Conservation (phyloP, 2,329 filamentous ascomycete species). For the Fusarium goolgardi region DNA sequence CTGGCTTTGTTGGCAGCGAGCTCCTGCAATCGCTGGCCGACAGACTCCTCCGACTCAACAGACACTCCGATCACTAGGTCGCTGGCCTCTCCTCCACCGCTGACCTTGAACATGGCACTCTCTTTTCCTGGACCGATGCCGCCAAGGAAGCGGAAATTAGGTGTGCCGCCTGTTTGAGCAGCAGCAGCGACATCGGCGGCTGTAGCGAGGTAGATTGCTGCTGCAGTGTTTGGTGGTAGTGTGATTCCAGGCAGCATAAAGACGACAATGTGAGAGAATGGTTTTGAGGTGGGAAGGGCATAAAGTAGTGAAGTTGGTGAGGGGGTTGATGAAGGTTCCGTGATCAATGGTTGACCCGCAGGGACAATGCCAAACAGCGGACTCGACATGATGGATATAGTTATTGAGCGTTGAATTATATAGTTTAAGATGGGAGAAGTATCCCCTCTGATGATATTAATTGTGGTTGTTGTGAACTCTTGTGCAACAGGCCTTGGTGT, state of each 20-base stretch:
- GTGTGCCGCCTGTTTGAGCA: slow-evolving; percentile 55
- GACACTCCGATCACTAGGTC: slow-evolving; percentile 83
- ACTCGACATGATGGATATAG: slow-evolving; percentile 9
- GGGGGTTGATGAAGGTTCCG: slow-evolving; percentile 63
- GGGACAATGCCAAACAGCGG: slow-evolving; percentile 71
- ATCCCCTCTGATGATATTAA: background rate
- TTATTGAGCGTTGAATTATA: background rate
- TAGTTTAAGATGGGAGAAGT: background rate
- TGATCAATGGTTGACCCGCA: slow-evolving; percentile 68
- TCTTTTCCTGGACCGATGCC: slow-evolving; percentile 91
- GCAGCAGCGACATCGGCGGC: slow-evolving; percentile 55
- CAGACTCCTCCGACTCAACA: slow-evolving; percentile 79
- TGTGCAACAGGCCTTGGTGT: slow-evolving; percentile 15
- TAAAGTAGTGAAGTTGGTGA: slow-evolving; percentile 68
- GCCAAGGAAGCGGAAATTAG: slow-evolving; percentile 85
- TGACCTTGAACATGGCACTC: slow-evolving; percentile 87
- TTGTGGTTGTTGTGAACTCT: slow-evolving; percentile 6
- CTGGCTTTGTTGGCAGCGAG: slow-evolving; percentile 56
- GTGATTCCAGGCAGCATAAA: slow-evolving; percentile 84
- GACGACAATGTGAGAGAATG: slow-evolving; percentile 86
- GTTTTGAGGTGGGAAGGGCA: slow-evolving; percentile 57
- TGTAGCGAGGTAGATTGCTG: slow-evolving; percentile 86
- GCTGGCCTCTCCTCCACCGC: slow-evolving; percentile 50
- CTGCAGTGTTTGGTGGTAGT: slow-evolving; percentile 81
- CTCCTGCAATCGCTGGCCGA: slow-evolving; percentile 75